Evolutionary conservation across 306 rosid genomes (phyloP).

Genomic region (Cicer chorassanicum): DNA sequence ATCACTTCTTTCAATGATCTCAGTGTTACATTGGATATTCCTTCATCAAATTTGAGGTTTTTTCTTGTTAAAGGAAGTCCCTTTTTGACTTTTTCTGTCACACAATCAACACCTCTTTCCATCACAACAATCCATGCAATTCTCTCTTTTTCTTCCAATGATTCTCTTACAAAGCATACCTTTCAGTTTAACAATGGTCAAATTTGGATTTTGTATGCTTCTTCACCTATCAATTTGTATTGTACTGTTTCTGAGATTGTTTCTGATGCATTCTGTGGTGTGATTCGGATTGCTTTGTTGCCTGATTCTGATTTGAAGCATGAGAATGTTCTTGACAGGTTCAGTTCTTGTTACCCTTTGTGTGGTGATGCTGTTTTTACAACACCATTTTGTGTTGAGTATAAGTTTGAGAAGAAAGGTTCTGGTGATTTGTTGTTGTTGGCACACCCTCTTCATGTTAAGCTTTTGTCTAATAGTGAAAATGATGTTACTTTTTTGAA

Average conservation of each 20-base stretch:
- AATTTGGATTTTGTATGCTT: conserved; percentile 77
- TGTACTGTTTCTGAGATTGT: conserved; percentile 50
- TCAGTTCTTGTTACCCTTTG: conserved; percentile 76
- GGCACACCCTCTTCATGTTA: conserved; percentile 87
- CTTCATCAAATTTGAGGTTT: conserved; percentile 69
- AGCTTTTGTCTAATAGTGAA: conserved; percentile 52
- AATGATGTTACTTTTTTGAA: conserved; percentile 52
- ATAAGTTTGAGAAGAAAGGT: conserved; percentile 72
- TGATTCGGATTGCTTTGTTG: conserved; percentile 62
- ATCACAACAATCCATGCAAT: conserved; percentile 72
- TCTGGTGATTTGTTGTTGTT: conserved; percentile 80
- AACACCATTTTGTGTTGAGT: conserved; percentile 64
- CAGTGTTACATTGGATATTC: conserved; percentile 73
- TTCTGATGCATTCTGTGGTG: conserved; percentile 65
- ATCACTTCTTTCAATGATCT: conserved; percentile 75
- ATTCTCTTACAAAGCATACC: conserved; percentile 65
- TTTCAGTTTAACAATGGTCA: conserved; percentile 71
- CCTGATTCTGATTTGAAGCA: conserved; percentile 57
- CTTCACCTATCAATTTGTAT: conserved; percentile 58
- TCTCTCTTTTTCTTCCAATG: conserved; percentile 53
- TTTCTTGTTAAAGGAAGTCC: conserved; percentile 91
- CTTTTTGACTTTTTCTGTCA: conserved; percentile 62
- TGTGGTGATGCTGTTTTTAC: conserved; percentile 67
- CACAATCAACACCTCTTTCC: conserved; percentile 52
- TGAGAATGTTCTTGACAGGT: conserved; percentile 66